Conservation (phyloP, 768 basidiomycete genomes). For the Hypholoma sublateritium region DNA sequence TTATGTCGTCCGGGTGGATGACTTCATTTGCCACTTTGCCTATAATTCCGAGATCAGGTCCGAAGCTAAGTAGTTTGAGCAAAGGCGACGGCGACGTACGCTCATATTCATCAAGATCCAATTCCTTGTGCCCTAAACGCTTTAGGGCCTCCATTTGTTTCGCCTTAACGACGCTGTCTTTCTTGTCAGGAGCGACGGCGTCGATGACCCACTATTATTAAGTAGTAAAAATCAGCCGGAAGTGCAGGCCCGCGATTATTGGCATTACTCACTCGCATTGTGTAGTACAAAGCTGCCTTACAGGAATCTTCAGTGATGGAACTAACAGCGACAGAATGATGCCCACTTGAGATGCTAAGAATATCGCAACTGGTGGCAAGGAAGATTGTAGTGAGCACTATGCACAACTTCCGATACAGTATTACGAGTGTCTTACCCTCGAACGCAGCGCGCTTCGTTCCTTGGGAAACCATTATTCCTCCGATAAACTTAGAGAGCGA, state of each 20-base stretch:
- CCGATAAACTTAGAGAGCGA: not conserved
- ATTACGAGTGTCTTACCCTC: conserved; percentile 34
- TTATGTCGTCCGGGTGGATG: conserved; percentile 89
- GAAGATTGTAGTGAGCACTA: not conserved
- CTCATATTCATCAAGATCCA: conserved; percentile 91
- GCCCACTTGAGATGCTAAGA: conserved; percentile 52
- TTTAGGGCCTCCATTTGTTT: conserved; percentile 73
- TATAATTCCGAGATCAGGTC: conserved; percentile 25
- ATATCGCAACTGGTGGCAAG: conserved; percentile 43
- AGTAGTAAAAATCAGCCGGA: not conserved
- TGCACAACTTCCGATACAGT: not conserved
- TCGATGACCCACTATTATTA: conserved; percentile 64
- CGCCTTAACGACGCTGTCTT: conserved; percentile 62
- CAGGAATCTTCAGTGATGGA: conserved; percentile 20
- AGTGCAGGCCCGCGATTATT: not conserved
- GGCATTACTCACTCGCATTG: conserved; percentile 56
- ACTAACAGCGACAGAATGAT: conserved; percentile 6
- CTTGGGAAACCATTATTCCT: conserved; percentile 30
- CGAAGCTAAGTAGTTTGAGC: not conserved
- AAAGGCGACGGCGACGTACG: conserved; percentile 41
- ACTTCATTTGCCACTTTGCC: conserved; percentile 90
- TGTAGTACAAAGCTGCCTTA: conserved; percentile 81
- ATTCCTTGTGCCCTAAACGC: conserved; percentile 65
- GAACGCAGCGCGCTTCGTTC: conserved; percentile 42
- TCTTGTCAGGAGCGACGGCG: conserved; percentile 46